Percentiles rank a stretch among this genome's conserved stretches.
Conservation (phyloP, 169 alveolate species). For the Eimeria acervulina region DNA sequence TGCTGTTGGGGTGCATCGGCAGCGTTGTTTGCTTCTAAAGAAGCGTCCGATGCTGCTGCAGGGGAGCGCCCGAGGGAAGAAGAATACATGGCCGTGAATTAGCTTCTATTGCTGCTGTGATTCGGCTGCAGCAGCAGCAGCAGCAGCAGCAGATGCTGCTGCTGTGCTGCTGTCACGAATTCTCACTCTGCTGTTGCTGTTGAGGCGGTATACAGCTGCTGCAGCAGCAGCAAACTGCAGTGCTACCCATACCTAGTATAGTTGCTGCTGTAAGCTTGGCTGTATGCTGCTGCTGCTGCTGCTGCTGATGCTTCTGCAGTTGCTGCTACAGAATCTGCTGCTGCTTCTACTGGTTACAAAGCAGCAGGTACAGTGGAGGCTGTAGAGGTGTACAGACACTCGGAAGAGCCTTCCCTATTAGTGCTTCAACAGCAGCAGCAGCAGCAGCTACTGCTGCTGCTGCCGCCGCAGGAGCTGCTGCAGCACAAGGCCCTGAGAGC, state of each 20-base stretch:
- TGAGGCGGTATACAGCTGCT: not conserved
- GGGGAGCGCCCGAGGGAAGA: not conserved
- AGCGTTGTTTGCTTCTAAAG: not conserved
- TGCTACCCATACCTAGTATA: not conserved
- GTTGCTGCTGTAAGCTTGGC: not conserved
- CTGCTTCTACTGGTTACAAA: not conserved
- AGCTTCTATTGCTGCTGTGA: slow-evolving; percentile 22
- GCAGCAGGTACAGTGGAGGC: not conserved
- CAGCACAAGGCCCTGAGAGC: not conserved
- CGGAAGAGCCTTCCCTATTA: not conserved
- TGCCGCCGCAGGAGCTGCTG: not conserved
- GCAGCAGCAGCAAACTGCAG: not conserved
- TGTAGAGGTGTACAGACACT: not conserved
- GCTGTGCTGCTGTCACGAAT: not conserved
- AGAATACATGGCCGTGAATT: not conserved
- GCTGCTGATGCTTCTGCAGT: not conserved
- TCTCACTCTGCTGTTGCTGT: slow-evolving; percentile 1
- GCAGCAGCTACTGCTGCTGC: slow-evolving; percentile 1
- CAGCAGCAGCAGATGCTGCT: not conserved
- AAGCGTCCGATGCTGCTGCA: slow-evolving; percentile 11
- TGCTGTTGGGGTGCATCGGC: not conserved
- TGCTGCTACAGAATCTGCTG: not conserved
- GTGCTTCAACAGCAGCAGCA: not conserved
- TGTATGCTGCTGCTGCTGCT: not conserved
- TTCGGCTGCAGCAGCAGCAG: not conserved